These are phyloP conservation scores for Salix caprea DNA, from an alignment of 345 rosid genomes.

Conservation along the genomic window DNA sequence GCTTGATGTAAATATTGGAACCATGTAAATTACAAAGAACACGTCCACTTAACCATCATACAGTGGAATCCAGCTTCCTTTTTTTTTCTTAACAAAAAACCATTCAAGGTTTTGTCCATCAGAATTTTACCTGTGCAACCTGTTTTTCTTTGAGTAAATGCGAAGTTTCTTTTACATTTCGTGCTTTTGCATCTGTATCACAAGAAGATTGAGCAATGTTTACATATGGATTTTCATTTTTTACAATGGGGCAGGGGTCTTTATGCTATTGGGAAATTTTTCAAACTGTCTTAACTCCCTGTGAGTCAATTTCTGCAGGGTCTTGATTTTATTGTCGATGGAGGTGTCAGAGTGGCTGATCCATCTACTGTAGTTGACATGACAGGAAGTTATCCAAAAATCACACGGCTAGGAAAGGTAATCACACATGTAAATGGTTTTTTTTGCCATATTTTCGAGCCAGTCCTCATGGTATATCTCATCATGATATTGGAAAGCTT, in stretches of 20 bases:
- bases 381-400: conserved; percentile 64
- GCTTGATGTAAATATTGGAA: too few species aligned
- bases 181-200: too few species aligned
- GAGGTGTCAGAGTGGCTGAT: conserved; percentile 79
- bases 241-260: too few species aligned
- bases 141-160: too few species aligned
- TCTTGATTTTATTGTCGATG: conserved; percentile 86
- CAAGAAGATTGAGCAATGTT: too few species aligned
- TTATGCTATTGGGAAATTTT: background rate
- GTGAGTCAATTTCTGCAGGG: conserved; percentile 43
- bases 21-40: background rate
- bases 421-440: background rate
- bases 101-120: too few species aligned
- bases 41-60: background rate
- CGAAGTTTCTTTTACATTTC: too few species aligned
- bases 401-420: conserved; percentile 84
- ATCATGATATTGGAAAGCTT: background rate
- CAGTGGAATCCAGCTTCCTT: background rate
- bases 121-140: too few species aligned
- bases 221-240: too few species aligned
- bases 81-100: too few species aligned
- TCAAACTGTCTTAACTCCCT: background rate
- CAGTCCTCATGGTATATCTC: background rate
- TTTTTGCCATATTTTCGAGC: background rate
- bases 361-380: conserved; percentile 90